phyloP scores from a whole-genome alignment of 2,329 filamentous ascomycete species.

The Pezicula radicicola region DNA sequence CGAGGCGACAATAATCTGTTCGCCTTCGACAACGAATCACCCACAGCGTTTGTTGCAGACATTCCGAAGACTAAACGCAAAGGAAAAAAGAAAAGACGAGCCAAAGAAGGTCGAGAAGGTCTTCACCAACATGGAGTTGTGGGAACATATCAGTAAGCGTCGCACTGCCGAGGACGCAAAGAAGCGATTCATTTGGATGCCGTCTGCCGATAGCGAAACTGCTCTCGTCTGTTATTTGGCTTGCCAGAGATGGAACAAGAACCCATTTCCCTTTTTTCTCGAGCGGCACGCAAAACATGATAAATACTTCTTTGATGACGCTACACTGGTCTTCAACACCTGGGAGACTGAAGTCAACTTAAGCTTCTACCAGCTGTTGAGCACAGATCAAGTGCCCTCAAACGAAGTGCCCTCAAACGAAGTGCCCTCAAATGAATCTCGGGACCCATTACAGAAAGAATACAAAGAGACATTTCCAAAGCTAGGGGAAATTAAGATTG shows the following conservation, averaged over 20 bases:
- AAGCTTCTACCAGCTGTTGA: background rate
- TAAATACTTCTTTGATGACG: background rate
- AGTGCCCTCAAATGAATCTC: no score
- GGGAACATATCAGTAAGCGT: background rate
- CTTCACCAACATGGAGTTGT: background rate
- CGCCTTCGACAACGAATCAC: background rate
- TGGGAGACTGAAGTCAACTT: background rate
- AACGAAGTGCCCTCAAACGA: background rate
- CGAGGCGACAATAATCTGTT: background rate
- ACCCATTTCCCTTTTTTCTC: background rate
- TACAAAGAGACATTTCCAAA: background rate
- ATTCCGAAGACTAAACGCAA: background rate
- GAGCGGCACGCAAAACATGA: background rate
- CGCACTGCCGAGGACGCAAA: background rate
- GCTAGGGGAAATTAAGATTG: background rate
- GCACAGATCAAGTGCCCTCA: background rate
- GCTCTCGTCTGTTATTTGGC: background rate
- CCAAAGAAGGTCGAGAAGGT: background rate
- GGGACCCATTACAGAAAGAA: background rate
- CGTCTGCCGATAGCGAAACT: background rate
- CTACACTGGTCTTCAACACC: background rate
- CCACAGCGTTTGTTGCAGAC: background rate
- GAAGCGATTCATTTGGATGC: background rate
- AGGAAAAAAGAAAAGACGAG: background rate
- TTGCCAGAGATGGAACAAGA: background rate